These are phyloP conservation scores for Neoscytalidium dimidiatum DNA, from an alignment of 2,329 filamentous ascomycete species.

Conservation along the genomic window DNA sequence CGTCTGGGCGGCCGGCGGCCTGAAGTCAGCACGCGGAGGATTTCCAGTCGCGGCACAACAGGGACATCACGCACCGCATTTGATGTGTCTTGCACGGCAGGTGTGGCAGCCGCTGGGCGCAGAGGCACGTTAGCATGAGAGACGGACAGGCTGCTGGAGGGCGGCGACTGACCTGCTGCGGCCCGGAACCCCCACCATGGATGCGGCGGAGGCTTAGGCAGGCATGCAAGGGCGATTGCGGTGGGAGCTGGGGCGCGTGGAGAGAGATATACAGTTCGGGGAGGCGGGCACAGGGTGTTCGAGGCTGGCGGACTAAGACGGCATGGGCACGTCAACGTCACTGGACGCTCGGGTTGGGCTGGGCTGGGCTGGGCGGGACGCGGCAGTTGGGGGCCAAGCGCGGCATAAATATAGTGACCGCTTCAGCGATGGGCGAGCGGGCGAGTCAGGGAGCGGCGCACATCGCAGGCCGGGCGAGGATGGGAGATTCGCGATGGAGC, in stretches of 20 bases:
- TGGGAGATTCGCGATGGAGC: not conserved
- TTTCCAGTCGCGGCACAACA: not conserved
- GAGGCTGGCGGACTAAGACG: not conserved
- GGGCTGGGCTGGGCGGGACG: not conserved
- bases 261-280: not conserved
- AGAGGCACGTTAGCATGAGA: not conserved
- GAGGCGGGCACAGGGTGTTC: not conserved
- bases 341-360: not conserved
- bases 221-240: not conserved
- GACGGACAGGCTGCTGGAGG: not conserved
- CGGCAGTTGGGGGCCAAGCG: not conserved
- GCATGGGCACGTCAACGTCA: conserved; percentile 1
- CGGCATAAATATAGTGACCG: conserved; percentile 12
- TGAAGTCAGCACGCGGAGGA: not conserved
- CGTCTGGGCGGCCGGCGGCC: conserved; percentile 19
- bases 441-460: not conserved
- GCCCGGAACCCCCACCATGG: conserved; percentile 19
- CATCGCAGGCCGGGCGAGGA: not conserved
- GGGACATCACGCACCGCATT: conserved; percentile 18
- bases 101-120: conserved; percentile 19
- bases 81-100: conserved; percentile 18
- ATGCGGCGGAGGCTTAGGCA: not conserved
- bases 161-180: conserved; percentile 13
- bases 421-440: not conserved
- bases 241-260: not conserved